Evolutionary conservation across 2,329 filamentous ascomycete species (phyloP).

Genomic region (Calonectria ilicicola): DNA sequence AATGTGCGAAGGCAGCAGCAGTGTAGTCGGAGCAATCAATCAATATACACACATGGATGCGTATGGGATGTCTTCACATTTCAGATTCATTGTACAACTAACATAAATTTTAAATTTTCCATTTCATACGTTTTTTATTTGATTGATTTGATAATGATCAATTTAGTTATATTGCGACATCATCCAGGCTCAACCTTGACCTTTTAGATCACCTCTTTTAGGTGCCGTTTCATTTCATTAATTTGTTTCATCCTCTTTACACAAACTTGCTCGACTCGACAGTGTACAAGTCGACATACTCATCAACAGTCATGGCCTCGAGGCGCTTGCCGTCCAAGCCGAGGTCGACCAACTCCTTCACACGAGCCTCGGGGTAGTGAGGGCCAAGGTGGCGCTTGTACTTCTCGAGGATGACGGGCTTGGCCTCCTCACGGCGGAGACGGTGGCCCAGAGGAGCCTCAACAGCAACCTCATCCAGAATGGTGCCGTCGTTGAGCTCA

Average conservation of each 20-base stretch:
- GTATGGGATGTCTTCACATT: neutral
- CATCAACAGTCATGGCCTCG: conserved; percentile 86
- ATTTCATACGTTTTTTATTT: conserved; percentile 5
- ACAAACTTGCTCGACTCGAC: conserved; percentile 72
- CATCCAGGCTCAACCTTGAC: conserved; percentile 27
- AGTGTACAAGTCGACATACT: conserved; percentile 89
- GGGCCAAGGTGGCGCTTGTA: conserved; percentile 91
- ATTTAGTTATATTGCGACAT: conserved; percentile 14
- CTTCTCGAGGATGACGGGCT: conserved; percentile 96
- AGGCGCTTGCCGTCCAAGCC: conserved; percentile 81
- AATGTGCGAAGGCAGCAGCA: no score
- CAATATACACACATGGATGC: no score
- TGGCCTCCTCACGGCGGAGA: conserved; percentile 92
- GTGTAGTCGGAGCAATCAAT: no score
- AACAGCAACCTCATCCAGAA: conserved; percentile 89
- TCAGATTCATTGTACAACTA: neutral
- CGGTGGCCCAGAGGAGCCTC: conserved; percentile 96
- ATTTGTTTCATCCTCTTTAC: conserved; percentile 31
- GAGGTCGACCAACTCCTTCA: conserved; percentile 85
- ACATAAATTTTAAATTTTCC: conserved; percentile 25
- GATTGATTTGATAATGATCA: neutral
- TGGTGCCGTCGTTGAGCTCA: conserved; percentile 92
- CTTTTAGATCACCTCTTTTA: conserved; percentile 18
- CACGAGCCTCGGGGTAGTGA: conserved; percentile 81
- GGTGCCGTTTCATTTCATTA: no score